Evolutionary conservation across 495 filamentous ascomycete species (phyloP).

Genomic region (Annulohypoxylon stygium): DNA sequence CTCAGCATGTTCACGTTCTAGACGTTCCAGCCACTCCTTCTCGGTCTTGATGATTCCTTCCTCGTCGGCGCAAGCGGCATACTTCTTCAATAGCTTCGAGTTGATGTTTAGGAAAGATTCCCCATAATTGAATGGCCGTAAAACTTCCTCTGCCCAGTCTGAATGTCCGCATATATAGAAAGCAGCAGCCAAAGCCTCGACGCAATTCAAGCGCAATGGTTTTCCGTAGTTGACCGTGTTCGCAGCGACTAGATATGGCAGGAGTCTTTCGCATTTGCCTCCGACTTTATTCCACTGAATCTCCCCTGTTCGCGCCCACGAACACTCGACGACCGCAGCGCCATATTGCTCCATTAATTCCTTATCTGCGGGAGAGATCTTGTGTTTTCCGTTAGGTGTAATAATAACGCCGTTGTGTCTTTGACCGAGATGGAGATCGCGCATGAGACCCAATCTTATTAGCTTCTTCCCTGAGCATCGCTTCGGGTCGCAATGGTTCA

Average conservation of each 20-base stretch:
- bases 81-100: constrained; percentile 80
- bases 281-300: constrained; percentile 92
- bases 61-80: constrained; percentile 84
- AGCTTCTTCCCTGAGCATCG: constrained; percentile 95
- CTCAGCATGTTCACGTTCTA: constrained; percentile 90
- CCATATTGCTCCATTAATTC: constrained; percentile 87
- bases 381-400: constrained; percentile 89
- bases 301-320: constrained; percentile 92
- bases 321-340: constrained; percentile 96
- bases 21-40: constrained; percentile 85
- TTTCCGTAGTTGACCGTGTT: constrained; percentile 98
- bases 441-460: constrained; percentile 92
- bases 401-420: constrained; percentile 91
- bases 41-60: constrained; percentile 90
- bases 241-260: constrained; percentile 95
- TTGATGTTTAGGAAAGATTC: constrained; percentile 91
- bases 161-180: constrained; percentile 92
- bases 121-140: constrained; percentile 90
- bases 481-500: constrained; percentile 97
- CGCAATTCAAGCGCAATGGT: constrained; percentile 94
- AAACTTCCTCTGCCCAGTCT: constrained; percentile 88
- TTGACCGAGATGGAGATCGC: constrained; percentile 90
- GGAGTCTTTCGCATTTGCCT: constrained; percentile 91
- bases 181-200: constrained; percentile 90
- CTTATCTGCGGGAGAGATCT: constrained; percentile 83